Evolutionary conservation across 2,329 filamentous ascomycete species (phyloP).

Genomic region (Ploettnerulaceae sp.): DNA sequence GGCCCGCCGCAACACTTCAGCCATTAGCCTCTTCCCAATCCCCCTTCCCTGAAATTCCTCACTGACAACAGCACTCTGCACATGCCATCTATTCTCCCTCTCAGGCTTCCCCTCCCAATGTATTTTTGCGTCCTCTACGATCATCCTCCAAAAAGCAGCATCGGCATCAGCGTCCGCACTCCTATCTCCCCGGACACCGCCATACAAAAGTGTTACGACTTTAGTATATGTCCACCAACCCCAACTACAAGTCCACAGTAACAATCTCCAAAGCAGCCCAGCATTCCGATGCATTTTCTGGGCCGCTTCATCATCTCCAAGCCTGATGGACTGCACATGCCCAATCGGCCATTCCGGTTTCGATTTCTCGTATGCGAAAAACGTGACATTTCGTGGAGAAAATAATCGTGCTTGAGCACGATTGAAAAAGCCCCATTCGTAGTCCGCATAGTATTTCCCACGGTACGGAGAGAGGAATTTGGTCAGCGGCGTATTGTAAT

Average conservation of each 20-base stretch:
- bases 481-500: slow-evolving; percentile 17
- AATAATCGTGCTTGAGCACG: slow-evolving; percentile 19
- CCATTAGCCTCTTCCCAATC: slow-evolving; percentile 29
- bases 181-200: slow-evolving; percentile 17
- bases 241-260: slow-evolving; percentile 10
- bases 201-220: neutral
- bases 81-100: slow-evolving; percentile 28
- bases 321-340: slow-evolving; percentile 20
- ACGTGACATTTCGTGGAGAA: slow-evolving; percentile 15
- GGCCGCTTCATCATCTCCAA: slow-evolving; percentile 24
- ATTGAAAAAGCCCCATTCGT: slow-evolving; percentile 13
- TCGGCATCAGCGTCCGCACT: slow-evolving; percentile 6
- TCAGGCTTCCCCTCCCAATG: slow-evolving; percentile 21
- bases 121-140: slow-evolving; percentile 6
- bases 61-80: slow-evolving; percentile 23
- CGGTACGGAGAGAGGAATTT: slow-evolving; percentile 21
- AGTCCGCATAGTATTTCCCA: slow-evolving; percentile 13
- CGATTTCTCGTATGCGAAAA: slow-evolving; percentile 19
- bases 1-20: slow-evolving; percentile 23
- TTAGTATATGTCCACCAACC: slow-evolving; percentile 10
- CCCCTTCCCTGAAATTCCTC: slow-evolving; percentile 23
- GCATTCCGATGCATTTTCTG: slow-evolving; percentile 9
- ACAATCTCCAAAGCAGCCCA: slow-evolving; percentile 3
- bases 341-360: slow-evolving; percentile 16
- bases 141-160: slow-evolving; percentile 8